Base-by-base conservation (phyloP, 2,329 filamentous ascomycete genomes). In the Stagonosporopsis rhizophila region DNA sequence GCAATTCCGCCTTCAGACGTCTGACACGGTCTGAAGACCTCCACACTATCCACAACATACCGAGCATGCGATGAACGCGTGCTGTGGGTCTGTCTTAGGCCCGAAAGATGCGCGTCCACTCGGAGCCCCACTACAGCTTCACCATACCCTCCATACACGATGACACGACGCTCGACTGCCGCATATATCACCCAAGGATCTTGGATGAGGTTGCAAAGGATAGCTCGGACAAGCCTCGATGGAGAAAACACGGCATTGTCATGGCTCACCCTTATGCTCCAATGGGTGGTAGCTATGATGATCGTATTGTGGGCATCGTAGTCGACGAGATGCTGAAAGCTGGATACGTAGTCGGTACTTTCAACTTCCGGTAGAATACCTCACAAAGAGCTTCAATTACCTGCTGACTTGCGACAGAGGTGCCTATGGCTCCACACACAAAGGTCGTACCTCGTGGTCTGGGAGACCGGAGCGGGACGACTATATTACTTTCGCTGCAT, bases 241-340 rank as follows among this genome's bases (percentile, higher is more conserved):
- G 74, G 75, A 69, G 57, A 42, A 79, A 74, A 56, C 80, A 76
- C 58, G 85, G 82, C 3, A 87, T 87, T 0, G 81, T 96, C 3
- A 79, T 98, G 35, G 93, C 93, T 12, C 95, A 98, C 75, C 94
- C 95, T 0, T 98, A 98, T 72, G 92, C 91, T 30, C 88, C 91
- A 0, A 80, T 98, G 47, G 95, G 95, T 4, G 95, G 94, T 5
- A 87, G 81, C 74, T 95, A 87, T 71, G 91, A 98, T 72, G 93
- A 98, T 71, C 84, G 85, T 0, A 82, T 96, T 0, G 89, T 98
- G 1, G 81, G 85, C n/a, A 80, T 86, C 8, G 77, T 90, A 2
- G 86, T 85, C 0, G 79, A 80, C 2, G 77, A 88, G 55, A 80
- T 96, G 41, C 74, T 96, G n/a, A 79, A 82, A 4, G 78, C 82